phyloP scores from a whole-genome alignment of 2,329 filamentous ascomycete species.

The Torrubiellomyces zombiae region DNA sequence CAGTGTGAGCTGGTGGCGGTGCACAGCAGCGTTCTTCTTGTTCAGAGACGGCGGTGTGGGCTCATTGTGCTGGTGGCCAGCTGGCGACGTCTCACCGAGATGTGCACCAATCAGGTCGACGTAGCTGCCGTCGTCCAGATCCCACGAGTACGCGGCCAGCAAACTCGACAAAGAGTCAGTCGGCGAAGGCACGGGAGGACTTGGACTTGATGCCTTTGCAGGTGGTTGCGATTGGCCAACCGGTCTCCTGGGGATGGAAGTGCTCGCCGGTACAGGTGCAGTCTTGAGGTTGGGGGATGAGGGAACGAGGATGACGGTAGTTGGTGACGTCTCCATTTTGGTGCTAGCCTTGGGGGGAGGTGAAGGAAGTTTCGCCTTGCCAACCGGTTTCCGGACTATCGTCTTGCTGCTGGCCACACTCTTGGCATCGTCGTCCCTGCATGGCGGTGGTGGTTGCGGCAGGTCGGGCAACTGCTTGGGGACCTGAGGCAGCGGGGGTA shows the following conservation, averaged over 20 bases:
- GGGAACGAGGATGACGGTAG: slow-evolving; percentile 6
- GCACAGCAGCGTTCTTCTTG: no score
- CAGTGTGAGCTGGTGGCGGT: no score
- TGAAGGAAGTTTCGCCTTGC: slow-evolving; percentile 3
- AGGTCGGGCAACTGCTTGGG: slow-evolving; percentile 10
- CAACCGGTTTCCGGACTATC: slow-evolving; percentile 8
- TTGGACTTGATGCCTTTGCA: slow-evolving; percentile 3
- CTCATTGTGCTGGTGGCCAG: not conserved
- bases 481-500: slow-evolving; percentile 7
- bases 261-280: no score
- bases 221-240: slow-evolving; percentile 6
- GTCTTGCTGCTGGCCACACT: slow-evolving; percentile 4
- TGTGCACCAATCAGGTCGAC: slow-evolving; percentile 7
- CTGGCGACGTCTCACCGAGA: slow-evolving; percentile 1
- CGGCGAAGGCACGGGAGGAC: slow-evolving; percentile 19
- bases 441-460: slow-evolving; percentile 10
- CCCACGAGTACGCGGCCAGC: slow-evolving; percentile 36
- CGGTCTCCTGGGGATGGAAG: slow-evolving; percentile 21
- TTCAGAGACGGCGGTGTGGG: slow-evolving; percentile 11
- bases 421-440: slow-evolving; percentile 7
- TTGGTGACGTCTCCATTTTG: slow-evolving; percentile 5
- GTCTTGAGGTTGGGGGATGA: no score
- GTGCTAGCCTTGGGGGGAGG: not conserved
- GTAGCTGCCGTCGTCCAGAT: slow-evolving; percentile 26
- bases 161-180: slow-evolving; percentile 36